Base-by-base conservation (phyloP, 2,329 filamentous ascomycete genomes). In the Piedraia hortae region DNA sequence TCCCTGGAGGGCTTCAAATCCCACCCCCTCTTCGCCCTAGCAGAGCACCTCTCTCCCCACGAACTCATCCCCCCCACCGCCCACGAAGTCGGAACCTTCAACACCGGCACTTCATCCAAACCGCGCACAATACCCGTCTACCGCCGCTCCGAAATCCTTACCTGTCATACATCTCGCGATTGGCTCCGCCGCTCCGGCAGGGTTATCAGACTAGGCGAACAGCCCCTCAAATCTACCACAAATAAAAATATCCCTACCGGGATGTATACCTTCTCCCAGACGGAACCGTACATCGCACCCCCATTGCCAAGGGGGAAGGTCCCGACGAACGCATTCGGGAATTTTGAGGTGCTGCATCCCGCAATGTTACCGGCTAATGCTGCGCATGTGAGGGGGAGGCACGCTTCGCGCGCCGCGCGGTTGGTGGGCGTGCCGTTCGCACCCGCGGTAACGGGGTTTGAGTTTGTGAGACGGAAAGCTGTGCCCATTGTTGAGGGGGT, bases 381-480 rank as follows among this genome's bases (percentile, higher is more conserved):
- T n/a, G 43, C 48, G 8, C 62, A 68, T 31, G 45, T 69, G 13
- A 48, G 47, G 22, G 51, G 60, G 28, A 43, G 51, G 8, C 50
- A 68, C 22, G 69, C 73, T 1, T 52, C 60, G 2, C 59, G 60
- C 22, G 82, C 82, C 2, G 77, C 78, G 1, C 63, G 59, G 25
- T 47, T 80, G 2, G 44, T 91, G 1, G 67, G 67, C 0, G 56
- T 93, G 10, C 78, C 93, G 45, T 89, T 72, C 41, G 75, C 75
- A 2, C 75, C 82, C 14, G 85, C 85, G 0, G 62, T 97, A 4
- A 85, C 70, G 1, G 82, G 82, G 0, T 97, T 93, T 37, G 57
- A 69, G 16, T 97, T 93, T 47, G 68, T 64, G 37, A 78, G 78
- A 1, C 62, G 75, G 3, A 67, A 75, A 14, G 29, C 82, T 9